Percentiles rank a stretch among this genome's conserved stretches.
Evolutionary conservation across 768 basidiomycete species (phyloP).

Genomic region (Termitomyces sp.): DNA sequence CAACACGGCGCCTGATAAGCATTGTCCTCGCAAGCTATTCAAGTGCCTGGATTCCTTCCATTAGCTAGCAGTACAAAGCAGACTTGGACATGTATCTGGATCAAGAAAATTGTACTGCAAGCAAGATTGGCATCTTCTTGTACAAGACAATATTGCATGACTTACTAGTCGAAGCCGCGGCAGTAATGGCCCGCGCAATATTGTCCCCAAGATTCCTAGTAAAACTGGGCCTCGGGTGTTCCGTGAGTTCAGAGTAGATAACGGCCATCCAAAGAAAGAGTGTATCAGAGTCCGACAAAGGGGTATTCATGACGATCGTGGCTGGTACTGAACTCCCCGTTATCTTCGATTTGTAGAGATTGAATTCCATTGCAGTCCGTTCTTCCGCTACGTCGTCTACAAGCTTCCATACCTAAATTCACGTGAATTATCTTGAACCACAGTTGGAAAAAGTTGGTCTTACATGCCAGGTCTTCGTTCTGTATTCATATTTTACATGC

Average conservation of each 20-base stretch:
- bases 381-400: background rate
- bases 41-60: no score
- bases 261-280: conserved; percentile 6
- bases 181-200: background rate
- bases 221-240: background rate
- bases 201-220: background rate
- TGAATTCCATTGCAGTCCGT: background rate
- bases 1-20: no score
- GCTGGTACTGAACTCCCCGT: background rate
- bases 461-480: conserved; percentile 4
- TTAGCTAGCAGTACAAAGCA: no score
- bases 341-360: conserved; percentile 4
- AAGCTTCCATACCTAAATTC: conserved; percentile 2
- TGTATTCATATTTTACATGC: conserved; percentile 6
- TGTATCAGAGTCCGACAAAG: background rate
- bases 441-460: background rate
- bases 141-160: background rate
- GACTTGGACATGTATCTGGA: no score
- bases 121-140: background rate
- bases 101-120: no score
- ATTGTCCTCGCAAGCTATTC: no score
- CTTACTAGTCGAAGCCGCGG: background rate
- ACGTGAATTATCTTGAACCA: background rate
- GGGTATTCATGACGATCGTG: background rate
- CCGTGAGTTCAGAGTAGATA: conserved; percentile 6